Evolutionary conservation across 495 filamentous ascomycete species (phyloP).

Genomic region (Amorphotheca resinae): DNA sequence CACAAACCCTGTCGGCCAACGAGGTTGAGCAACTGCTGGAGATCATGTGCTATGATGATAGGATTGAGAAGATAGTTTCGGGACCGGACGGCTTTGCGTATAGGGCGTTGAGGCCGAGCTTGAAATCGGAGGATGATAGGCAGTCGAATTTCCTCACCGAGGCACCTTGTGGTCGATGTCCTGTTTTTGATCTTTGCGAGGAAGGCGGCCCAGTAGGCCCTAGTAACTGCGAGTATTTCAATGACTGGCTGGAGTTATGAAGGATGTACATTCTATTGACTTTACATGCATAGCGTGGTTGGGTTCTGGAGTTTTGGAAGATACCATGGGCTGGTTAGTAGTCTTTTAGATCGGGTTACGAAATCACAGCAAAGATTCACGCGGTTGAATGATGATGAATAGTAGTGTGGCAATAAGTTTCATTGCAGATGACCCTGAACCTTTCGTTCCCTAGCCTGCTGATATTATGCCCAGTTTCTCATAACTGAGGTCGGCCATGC

Average conservation of each 20-base stretch:
- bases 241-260: constrained; percentile 54
- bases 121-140: constrained; percentile 24
- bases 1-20: constrained; percentile 49
- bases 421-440: constrained; percentile 15
- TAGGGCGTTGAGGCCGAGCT: constrained; percentile 29
- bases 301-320: constrained; percentile 15
- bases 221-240: constrained; percentile 82
- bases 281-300: constrained; percentile 16
- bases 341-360: background rate
- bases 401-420: constrained; percentile 5
- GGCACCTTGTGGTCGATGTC: constrained; percentile 81
- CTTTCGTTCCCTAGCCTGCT: constrained; percentile 14
- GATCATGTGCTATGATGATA: constrained; percentile 74
- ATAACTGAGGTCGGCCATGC: constrained; percentile 6
- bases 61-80: constrained; percentile 48
- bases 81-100: constrained; percentile 36
- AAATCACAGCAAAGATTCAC: constrained; percentile 3
- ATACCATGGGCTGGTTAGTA: constrained; percentile 13
- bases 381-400: background rate
- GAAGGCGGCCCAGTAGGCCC: constrained; percentile 82
- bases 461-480: constrained; percentile 1
- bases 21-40: constrained; percentile 75
- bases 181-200: constrained; percentile 85
- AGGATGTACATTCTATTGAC: background rate
- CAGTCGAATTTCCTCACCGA: constrained; percentile 49